These are phyloP conservation scores for Bipolaris bicolor DNA, from an alignment of 2,329 filamentous ascomycete species.

Conservation along the genomic window DNA sequence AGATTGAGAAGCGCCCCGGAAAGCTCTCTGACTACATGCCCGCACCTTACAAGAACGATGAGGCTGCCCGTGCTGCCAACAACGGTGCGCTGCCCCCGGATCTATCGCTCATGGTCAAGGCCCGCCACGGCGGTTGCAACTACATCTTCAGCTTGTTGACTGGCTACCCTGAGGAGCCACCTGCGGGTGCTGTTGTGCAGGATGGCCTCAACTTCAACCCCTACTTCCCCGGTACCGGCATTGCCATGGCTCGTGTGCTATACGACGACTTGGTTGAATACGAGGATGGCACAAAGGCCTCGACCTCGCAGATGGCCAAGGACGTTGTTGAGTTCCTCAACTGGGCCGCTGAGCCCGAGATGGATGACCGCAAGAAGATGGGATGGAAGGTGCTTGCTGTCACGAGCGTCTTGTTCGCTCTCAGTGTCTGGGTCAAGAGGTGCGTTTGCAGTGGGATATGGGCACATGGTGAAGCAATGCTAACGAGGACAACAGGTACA, in stretches of 20 bases:
- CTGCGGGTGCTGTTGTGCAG: conserved; percentile 83
- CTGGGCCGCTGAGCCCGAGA: conserved; percentile 98
- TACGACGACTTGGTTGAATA: conserved; percentile 98
- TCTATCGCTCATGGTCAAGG: conserved; percentile 97
- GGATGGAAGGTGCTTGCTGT: conserved; percentile 93
- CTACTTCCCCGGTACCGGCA: conserved; percentile 98
- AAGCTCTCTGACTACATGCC: conserved; percentile 99
- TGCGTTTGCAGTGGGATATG: conserved; percentile 34
- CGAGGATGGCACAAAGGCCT: conserved; percentile 92
- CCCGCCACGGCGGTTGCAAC: conserved; percentile 94
- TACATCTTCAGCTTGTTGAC: conserved; percentile 98
- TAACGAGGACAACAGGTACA: conserved; percentile 67
- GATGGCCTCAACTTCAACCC: conserved; percentile 99
- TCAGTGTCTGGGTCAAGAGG: conserved; percentile 98
- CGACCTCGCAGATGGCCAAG: conserved; percentile 99
- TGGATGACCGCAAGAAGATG: conserved; percentile 99
- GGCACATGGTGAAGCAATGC: conserved; percentile 9
- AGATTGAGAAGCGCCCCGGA: conserved; percentile 97
- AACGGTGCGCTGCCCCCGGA: conserved; percentile 97
- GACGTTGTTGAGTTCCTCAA: conserved; percentile 98
- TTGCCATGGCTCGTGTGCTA: conserved; percentile 97
- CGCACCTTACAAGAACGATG: conserved; percentile 96
- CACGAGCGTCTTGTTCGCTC: conserved; percentile 75
- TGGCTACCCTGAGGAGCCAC: conserved; percentile 95
- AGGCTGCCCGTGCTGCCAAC: conserved; percentile 96